phyloP scores from a whole-genome alignment of 2,329 filamentous ascomycete genomes.

The Diaporthe humulicola region DNA sequence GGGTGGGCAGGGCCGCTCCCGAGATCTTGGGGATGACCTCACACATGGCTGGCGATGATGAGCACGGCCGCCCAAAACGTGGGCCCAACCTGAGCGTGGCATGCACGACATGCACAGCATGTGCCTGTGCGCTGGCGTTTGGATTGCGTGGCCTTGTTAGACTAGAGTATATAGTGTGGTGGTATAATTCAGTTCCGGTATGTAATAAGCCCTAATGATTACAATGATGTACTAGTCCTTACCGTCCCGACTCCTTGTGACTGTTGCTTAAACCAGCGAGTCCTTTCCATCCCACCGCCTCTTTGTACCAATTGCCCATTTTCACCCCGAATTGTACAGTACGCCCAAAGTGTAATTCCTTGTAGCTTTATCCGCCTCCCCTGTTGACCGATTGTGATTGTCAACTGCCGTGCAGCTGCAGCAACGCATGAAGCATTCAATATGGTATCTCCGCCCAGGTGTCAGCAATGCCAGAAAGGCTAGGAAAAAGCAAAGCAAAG shows the following conservation, averaged over 20 bases:
- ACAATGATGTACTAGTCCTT: slow-evolving; percentile 32
- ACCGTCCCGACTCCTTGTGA: background rate
- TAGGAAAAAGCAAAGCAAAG: slow-evolving; percentile 15
- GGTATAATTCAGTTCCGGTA: slow-evolving; percentile 26
- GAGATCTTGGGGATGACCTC: slow-evolving; percentile 11
- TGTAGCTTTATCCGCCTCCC: background rate
- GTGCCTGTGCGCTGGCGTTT: slow-evolving; percentile 22
- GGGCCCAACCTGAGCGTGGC: background rate
- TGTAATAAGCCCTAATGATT: slow-evolving; percentile 30
- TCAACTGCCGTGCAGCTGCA: background rate
- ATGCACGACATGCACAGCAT: background rate
- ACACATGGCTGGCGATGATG: background rate
- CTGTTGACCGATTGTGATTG: background rate
- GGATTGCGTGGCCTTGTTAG: slow-evolving; percentile 9
- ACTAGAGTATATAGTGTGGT: background rate
- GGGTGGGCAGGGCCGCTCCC: background rate
- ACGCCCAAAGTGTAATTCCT: background rate
- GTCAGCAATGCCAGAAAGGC: slow-evolving; percentile 2
- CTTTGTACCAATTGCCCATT: background rate
- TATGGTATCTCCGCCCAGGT: slow-evolving; percentile 11
- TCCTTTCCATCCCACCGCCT: background rate
- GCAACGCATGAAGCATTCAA: background rate
- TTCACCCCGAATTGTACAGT: background rate
- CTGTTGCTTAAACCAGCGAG: background rate
- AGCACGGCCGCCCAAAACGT: slow-evolving; percentile 9